Evolutionary conservation across 164 flowering plant species (phyloP), one percentile per base, ranked within the genome.

Genomic region (Umbellularia californica): DNA sequence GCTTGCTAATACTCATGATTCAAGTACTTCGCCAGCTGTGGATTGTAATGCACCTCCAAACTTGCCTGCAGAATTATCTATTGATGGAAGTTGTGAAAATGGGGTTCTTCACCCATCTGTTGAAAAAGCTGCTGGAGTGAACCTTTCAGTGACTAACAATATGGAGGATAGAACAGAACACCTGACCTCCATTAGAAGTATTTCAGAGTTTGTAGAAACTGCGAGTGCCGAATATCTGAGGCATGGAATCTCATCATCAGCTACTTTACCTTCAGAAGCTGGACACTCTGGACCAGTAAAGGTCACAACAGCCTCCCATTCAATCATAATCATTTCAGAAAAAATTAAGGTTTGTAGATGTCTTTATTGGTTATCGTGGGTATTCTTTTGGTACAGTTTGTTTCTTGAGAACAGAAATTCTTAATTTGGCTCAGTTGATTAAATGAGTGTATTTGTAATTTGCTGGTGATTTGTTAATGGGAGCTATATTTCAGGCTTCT

Each of bases 231-330:
- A 76, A 60, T 50, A 67, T 73, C 76, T 14, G 27, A 70, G 28
- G 70, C 70, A 70, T 58, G 23, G 67, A 19, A 47, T 64, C 35
- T 75, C 70, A 23, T 76, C 69, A 47, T 71, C n/a, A 74, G 73
- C 70, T 17, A 69, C 70, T 76, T 64, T 25, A 22, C 67, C 24
- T 22, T 25, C 33, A 35, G 70, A 79, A 52, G 75, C 22, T 9
- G 22, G 50, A 52, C 76, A 60, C 58, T 79, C 77, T 72, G 72
- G 70, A 67, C 35, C 66, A 72, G 79, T 13, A 60, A 74, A 76
- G 30, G 80, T 69, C 52, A 65, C 74, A 62, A 25, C 73, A 22
- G 62, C 74, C 22, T 75, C 64, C 62, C 72, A 65, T 74, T 74
- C 72, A 20, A 19, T 60, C 23, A 60, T 65, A 75, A 23, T 28